Percentiles rank a stretch among this genome's conserved stretches.
These are phyloP conservation scores for Eucalyptus erythrocorys DNA, from an alignment of 345 rosid species.

Conservation along the genomic window DNA sequence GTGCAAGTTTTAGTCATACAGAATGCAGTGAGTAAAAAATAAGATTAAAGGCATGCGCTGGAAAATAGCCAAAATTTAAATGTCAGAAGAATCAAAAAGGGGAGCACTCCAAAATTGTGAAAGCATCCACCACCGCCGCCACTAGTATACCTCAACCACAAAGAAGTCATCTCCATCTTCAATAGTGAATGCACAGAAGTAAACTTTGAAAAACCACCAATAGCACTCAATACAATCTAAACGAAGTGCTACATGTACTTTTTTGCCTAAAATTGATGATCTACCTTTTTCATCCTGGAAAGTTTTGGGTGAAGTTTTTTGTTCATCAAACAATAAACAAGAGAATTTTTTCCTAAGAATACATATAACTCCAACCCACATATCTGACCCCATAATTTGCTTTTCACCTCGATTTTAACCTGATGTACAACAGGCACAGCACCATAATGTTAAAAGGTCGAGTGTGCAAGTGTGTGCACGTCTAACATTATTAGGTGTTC, in stretches of 20 bases:
- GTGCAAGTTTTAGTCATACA: neutral
- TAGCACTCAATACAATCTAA: neutral
- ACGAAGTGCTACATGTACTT: neutral
- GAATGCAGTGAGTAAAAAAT: neutral
- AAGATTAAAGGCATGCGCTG: neutral
- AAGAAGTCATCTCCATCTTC: neutral
- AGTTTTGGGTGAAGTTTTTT: neutral
- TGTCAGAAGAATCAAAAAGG: neutral
- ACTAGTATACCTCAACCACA: neutral
- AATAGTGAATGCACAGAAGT: neutral
- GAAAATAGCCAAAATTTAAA: neutral
- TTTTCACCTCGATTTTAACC: neutral
- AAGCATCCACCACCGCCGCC: neutral
- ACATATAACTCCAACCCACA: neutral
- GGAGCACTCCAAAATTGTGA: neutral
- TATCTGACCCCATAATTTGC: neutral
- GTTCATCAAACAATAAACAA: neutral
- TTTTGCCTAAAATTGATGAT: neutral
- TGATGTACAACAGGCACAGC: neutral
- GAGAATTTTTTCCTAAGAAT: neutral
- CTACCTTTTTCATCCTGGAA: neutral
- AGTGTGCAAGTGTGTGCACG: neutral
- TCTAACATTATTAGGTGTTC: neutral
- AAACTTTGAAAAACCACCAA: neutral
- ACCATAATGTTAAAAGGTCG: neutral